phyloP scores from a whole-genome alignment of 2,329 filamentous ascomycete genomes.

The Pezicula radicicola region DNA sequence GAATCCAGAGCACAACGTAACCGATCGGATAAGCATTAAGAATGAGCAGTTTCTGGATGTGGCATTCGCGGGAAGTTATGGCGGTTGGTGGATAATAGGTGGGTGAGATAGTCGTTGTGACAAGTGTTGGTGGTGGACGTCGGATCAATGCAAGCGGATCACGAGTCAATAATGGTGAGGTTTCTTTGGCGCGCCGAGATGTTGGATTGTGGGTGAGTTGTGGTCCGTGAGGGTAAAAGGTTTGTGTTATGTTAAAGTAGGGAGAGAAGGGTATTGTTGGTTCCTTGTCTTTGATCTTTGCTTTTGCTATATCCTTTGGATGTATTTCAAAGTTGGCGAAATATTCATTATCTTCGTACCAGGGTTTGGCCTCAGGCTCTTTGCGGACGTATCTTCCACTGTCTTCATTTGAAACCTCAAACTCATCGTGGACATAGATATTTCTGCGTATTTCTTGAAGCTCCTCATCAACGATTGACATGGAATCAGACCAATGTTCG shows the following conservation, averaged over 20 bases:
- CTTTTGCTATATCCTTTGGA: neutral
- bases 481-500: neutral
- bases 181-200: neutral
- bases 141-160: conserved; percentile 10
- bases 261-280: conserved; percentile 2
- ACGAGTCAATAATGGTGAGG: conserved; percentile 5
- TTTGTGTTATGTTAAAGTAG: neutral
- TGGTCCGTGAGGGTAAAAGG: neutral
- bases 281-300: neutral
- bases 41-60: conserved; percentile 28
- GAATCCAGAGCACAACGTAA: conserved; percentile 36
- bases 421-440: conserved; percentile 8
- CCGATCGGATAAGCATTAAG: conserved; percentile 35
- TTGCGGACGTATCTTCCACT: too few relatives aligned
- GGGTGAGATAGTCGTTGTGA: neutral
- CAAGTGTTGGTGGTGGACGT: neutral
- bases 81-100: neutral
- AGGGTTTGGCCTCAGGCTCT: neutral
- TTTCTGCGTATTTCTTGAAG: neutral
- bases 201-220: neutral
- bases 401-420: conserved; percentile 5
- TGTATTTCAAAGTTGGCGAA: neutral
- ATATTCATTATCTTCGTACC: neutral
- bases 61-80: neutral
- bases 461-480: neutral